phyloP scores from a whole-genome alignment of 805 yeast species.

The Saturnispora besseyi region DNA sequence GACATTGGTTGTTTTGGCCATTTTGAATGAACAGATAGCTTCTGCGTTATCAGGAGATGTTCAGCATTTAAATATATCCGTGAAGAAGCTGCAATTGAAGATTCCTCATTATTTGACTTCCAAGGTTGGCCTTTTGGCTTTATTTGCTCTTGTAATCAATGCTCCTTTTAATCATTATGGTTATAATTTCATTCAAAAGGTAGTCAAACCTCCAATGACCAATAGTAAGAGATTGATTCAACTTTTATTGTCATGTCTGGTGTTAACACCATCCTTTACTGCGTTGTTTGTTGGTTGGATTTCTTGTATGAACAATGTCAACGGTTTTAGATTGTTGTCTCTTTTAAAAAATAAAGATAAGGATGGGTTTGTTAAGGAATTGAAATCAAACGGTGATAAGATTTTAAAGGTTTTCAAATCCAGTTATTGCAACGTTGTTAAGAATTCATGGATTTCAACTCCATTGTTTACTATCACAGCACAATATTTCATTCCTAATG shows the following conservation, averaged over 20 bases:
- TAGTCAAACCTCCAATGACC: constrained; percentile 37
- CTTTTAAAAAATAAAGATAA: background rate
- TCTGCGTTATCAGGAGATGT: constrained; percentile 40
- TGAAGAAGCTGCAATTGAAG: constrained; percentile 15
- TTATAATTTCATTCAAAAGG: constrained; percentile 36
- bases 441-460: constrained; percentile 46
- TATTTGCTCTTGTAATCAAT: constrained; percentile 45
- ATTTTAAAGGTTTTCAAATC: constrained; percentile 27
- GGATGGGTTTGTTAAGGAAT: constrained; percentile 9
- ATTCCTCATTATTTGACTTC: constrained; percentile 35
- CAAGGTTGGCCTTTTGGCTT: constrained; percentile 44
- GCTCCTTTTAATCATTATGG: constrained; percentile 53
- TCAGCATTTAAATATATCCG: background rate
- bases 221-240: constrained; percentile 37
- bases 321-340: constrained; percentile 1
- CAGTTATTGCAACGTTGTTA: constrained; percentile 39
- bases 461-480: constrained; percentile 44
- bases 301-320: constrained; percentile 35
- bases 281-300: constrained; percentile 44
- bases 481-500: constrained; percentile 47
- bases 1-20: constrained; percentile 47
- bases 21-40: constrained; percentile 52
- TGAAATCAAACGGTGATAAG: constrained; percentile 13
- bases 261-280: constrained; percentile 47
- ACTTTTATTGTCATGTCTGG: constrained; percentile 40